Conservation (phyloP, 2,329 filamentous ascomycete species). For the Gliomastix tumulicola region DNA sequence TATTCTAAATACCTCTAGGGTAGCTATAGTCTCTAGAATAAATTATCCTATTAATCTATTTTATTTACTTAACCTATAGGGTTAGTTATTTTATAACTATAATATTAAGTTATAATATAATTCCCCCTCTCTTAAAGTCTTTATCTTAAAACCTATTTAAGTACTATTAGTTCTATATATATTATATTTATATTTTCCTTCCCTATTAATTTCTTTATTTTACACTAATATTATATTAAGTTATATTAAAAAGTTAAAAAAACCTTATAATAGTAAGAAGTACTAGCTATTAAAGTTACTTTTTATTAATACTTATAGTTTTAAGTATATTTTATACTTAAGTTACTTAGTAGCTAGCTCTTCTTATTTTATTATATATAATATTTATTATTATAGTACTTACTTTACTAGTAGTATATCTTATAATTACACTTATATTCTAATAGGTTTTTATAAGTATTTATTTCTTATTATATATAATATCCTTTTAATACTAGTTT, state of each 20-base stretch:
- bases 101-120: slow-evolving; percentile 4
- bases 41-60: neutral
- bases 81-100: slow-evolving; percentile 1
- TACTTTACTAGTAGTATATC: slow-evolving; percentile 23
- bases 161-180: neutral
- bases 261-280: neutral
- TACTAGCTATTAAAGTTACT: neutral
- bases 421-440: slow-evolving; percentile 11
- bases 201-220: neutral
- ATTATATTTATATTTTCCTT: neutral
- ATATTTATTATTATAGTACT: slow-evolving; percentile 2
- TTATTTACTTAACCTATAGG: neutral
- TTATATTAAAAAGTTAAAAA: neutral
- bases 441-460: slow-evolving; percentile 7
- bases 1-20: neutral
- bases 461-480: neutral
- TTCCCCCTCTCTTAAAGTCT: too few relatives aligned
- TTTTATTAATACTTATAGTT: slow-evolving; percentile 3
- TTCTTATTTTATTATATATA: neutral
- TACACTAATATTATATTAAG: neutral
- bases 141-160: neutral
- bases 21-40: neutral
- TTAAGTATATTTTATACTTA: slow-evolving; percentile 1
- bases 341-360: neutral
- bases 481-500: neutral